These are phyloP conservation scores for Talaromyces piceae DNA, from an alignment of 2,329 filamentous ascomycete species.

Conservation along the genomic window DNA sequence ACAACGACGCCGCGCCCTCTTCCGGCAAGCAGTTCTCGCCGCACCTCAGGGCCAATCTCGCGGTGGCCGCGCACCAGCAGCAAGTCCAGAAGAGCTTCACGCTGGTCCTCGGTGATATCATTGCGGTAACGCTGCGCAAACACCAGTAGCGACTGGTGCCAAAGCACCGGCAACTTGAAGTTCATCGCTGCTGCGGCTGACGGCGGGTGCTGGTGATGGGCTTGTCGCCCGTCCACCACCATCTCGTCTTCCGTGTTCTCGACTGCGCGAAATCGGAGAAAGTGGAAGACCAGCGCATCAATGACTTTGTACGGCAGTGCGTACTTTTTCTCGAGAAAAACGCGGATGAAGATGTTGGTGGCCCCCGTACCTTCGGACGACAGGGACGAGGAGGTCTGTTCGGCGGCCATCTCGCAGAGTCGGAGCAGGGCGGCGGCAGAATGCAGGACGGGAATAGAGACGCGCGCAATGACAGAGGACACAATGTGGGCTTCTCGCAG, in stretches of 20 bases:
- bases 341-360: constrained; percentile 91
- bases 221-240: constrained; percentile 28
- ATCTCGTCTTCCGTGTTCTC: constrained; percentile 50
- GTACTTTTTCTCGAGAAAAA: constrained; percentile 93
- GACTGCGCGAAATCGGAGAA: constrained; percentile 74
- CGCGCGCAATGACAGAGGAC: constrained; percentile 72
- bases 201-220: constrained; percentile 4
- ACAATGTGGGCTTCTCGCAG: constrained; percentile 88
- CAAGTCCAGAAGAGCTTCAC: constrained; percentile 83
- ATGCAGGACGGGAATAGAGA: constrained; percentile 84
- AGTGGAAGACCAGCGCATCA: constrained; percentile 93
- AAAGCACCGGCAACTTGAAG: constrained; percentile 76
- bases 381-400: constrained; percentile 68
- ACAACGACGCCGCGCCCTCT: constrained; percentile 69
- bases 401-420: constrained; percentile 87
- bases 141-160: constrained; percentile 87
- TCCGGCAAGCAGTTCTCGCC: constrained; percentile 80
- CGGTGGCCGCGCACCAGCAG: constrained; percentile 77
- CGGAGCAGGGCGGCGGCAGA: constrained; percentile 86
- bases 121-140: constrained; percentile 94
- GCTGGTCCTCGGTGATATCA: constrained; percentile 90
- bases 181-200: constrained; percentile 45
- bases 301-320: constrained; percentile 91
- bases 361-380: constrained; percentile 76
- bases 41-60: constrained; percentile 82